A percentile compares a stretch with the other conserved stretches of the same genome.
Evolutionary conservation across 129 eudicot genomes (phyloP).

Genomic region (Escallonia rubra): DNA sequence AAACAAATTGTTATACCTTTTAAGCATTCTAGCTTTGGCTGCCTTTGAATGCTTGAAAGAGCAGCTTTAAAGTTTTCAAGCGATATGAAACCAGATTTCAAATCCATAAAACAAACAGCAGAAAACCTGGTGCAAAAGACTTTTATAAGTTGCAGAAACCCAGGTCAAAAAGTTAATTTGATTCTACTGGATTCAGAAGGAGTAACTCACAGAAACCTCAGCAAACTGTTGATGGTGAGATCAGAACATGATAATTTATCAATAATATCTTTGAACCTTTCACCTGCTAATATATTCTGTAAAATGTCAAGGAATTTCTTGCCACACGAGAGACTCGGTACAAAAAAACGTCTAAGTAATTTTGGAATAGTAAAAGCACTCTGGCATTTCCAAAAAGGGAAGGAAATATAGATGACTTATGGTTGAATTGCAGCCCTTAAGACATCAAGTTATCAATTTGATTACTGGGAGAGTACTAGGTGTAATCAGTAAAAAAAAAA

Average conservation of each 20-base stretch:
- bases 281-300: conserved; percentile 60
- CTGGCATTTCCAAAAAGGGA: too few relatives aligned
- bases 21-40: conserved; percentile 76
- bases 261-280: conserved; percentile 42
- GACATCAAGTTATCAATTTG: too few relatives aligned
- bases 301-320: conserved; percentile 45
- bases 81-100: conserved; percentile 57
- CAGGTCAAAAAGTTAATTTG: not conserved
- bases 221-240: conserved; percentile 51
- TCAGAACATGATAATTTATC: conserved; percentile 55
- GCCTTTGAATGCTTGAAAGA: conserved; percentile 63
- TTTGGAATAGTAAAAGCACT: too few relatives aligned
- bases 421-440: too few relatives aligned
- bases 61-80: conserved; percentile 85
- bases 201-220: conserved; percentile 69
- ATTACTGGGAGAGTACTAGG: too few relatives aligned
- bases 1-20: conserved; percentile 39
- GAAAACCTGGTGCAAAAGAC: conserved; percentile 45
- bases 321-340: not conserved
- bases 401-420: too few relatives aligned
- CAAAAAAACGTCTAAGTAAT: too few relatives aligned
- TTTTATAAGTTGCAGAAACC: conserved; percentile 7
- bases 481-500: too few relatives aligned
- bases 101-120: conserved; percentile 62
- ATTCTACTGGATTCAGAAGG: conserved; percentile 5